These are phyloP conservation scores for Bipolaris zeicola DNA, from an alignment of 2,329 filamentous ascomycete species.

Conservation along the genomic window DNA sequence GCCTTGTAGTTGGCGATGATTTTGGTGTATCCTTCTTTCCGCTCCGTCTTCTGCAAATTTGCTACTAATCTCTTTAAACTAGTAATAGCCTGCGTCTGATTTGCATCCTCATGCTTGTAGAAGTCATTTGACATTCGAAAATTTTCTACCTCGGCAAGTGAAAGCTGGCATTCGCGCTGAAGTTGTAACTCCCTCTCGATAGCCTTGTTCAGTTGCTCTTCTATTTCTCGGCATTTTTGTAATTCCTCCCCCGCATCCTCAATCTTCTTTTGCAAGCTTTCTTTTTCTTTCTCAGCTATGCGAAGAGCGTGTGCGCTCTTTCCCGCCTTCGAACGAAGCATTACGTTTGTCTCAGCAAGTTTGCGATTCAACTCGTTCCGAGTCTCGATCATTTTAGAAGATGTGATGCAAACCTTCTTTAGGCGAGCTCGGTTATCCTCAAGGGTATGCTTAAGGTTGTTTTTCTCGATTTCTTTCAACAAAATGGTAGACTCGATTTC, in stretches of 20 bases:
- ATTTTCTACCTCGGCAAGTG: not conserved
- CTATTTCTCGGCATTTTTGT: not conserved
- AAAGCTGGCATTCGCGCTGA: not conserved
- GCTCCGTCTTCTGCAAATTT: not conserved
- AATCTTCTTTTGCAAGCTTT: not conserved
- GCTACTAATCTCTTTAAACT: not conserved
- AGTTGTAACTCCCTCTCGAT: not conserved
- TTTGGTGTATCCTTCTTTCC: not conserved
- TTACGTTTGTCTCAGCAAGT: not conserved
- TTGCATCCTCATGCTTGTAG: not conserved
- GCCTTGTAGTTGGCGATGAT: not conserved
- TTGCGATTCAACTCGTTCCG: not conserved
- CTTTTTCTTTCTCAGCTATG: not conserved
- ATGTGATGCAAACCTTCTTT: not conserved
- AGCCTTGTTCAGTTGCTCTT: not conserved
- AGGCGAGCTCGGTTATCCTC: not conserved
- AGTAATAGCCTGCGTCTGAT: not conserved
- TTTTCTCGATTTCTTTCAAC: no score
- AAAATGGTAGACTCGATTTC: no score
- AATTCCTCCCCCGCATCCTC: not conserved
- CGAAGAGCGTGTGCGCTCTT: not conserved
- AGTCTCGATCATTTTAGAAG: not conserved
- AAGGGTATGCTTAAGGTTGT: not conserved
- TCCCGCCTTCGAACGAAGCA: not conserved
- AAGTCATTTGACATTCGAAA: not conserved